Percentiles rank a stretch among this genome's conserved stretches.
Conservation (phyloP, 805 yeast species). For the Candida fluviatilis region DNA sequence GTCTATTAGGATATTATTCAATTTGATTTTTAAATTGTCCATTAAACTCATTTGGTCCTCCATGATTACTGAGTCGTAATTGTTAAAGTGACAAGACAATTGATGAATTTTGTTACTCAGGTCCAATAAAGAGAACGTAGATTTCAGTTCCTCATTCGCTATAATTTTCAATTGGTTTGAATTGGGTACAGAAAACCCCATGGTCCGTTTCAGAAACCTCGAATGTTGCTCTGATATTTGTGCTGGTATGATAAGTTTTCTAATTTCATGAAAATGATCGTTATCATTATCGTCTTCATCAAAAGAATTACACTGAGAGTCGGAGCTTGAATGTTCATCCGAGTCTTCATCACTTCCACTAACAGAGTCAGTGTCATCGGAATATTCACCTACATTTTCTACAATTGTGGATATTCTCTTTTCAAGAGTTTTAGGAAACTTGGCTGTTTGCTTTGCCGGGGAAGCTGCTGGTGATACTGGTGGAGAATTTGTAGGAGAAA, state of each 20-base stretch:
- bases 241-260: not conserved
- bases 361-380: slow-evolving; percentile 8
- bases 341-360: slow-evolving; percentile 8
- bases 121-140: slow-evolving; percentile 26
- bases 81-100: slow-evolving; percentile 12
- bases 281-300: slow-evolving; percentile 16
- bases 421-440: not conserved
- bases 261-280: slow-evolving; percentile 22
- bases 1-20: slow-evolving; percentile 14
- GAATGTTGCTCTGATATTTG: slow-evolving; percentile 5
- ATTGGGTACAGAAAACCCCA: not conserved
- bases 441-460: not conserved
- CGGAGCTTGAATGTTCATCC: slow-evolving; percentile 14
- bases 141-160: slow-evolving; percentile 3
- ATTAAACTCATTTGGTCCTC: slow-evolving; percentile 24
- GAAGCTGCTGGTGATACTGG: not conserved
- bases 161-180: not conserved
- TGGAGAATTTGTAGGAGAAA: too few species aligned
- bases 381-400: slow-evolving; percentile 14
- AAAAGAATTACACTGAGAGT: slow-evolving; percentile 19
- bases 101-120: slow-evolving; percentile 18
- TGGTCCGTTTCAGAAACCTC: slow-evolving; percentile 1
- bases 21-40: slow-evolving; percentile 15
- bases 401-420: slow-evolving; percentile 24
- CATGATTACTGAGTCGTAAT: slow-evolving; percentile 22